Percentiles rank a stretch among this genome's conserved stretches.
phyloP scores from a whole-genome alignment of 78 protist species.

The Cavenderia fasciculata region DNA sequence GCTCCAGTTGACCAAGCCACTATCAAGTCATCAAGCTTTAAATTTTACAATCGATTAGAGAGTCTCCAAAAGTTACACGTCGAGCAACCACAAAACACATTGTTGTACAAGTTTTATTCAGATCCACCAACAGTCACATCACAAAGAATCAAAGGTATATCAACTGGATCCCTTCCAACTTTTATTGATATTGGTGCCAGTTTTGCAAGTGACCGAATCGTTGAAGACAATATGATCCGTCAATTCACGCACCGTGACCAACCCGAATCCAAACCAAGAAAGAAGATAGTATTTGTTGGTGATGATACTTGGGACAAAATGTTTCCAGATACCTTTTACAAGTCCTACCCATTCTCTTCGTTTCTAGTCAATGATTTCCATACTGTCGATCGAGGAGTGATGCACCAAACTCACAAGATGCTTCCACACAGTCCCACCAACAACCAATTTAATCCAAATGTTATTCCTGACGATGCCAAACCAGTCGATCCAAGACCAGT shows the following conservation, averaged over 20 bases:
- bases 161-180: not conserved
- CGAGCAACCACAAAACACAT: not conserved
- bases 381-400: not conserved
- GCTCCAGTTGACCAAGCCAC: not conserved
- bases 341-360: not conserved
- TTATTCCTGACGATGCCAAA: too few species aligned
- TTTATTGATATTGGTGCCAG: not conserved
- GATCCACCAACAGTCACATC: not conserved
- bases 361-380: not conserved
- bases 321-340: not conserved
- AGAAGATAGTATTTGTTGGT: not conserved
- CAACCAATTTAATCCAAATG: too few species aligned
- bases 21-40: not conserved
- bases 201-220: not conserved
- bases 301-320: not conserved
- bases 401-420: not conserved
- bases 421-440: not conserved
- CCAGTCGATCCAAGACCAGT: too few species aligned
- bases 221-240: not conserved
- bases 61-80: not conserved
- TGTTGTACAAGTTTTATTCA: not conserved
- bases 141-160: not conserved
- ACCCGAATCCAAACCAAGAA: too few species aligned
- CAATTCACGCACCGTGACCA: too few species aligned
- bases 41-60: not conserved